A percentile compares a stretch with the other conserved stretches of the same genome.
Conservation (phyloP, 495 filamentous ascomycete species). For the Podospora pseudocomata region DNA sequence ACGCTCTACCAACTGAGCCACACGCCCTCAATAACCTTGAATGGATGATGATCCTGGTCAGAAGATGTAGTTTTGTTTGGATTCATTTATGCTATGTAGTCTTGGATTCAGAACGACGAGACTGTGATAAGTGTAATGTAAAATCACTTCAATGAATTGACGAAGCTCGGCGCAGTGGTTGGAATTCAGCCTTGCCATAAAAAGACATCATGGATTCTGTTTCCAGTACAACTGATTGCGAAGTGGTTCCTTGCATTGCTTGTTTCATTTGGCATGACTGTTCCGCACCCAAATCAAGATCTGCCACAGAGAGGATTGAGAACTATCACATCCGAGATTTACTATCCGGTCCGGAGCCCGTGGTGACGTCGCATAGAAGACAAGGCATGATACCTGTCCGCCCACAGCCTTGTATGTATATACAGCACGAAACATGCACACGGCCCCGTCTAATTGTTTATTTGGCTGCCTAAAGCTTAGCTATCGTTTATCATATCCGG, state of each 20-base stretch:
- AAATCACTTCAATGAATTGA: background rate
- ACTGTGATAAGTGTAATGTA: no score
- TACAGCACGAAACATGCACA: no score
- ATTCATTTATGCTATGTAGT: background rate
- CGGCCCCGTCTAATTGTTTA: no score
- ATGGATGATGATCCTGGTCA: background rate
- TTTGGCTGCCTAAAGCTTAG: no score
- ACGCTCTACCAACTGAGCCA: slow-evolving; percentile 6
- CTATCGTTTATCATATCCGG: no score
- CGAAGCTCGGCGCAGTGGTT: background rate
- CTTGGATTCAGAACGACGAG: no score
- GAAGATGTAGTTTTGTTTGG: background rate
- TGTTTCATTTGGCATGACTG: background rate
- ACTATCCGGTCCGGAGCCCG: background rate
- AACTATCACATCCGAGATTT: background rate
- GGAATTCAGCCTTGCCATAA: background rate
- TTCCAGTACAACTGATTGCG: no score
- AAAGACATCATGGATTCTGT: background rate
- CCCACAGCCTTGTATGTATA: no score
- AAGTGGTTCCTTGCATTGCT: background rate
- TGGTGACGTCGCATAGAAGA: background rate
- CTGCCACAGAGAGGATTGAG: background rate
- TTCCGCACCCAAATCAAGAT: background rate
- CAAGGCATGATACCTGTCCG: background rate
- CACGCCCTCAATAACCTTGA: background rate